Evolutionary conservation across 306 rosid species (phyloP).

Genomic region (Begonia masoniana): DNA sequence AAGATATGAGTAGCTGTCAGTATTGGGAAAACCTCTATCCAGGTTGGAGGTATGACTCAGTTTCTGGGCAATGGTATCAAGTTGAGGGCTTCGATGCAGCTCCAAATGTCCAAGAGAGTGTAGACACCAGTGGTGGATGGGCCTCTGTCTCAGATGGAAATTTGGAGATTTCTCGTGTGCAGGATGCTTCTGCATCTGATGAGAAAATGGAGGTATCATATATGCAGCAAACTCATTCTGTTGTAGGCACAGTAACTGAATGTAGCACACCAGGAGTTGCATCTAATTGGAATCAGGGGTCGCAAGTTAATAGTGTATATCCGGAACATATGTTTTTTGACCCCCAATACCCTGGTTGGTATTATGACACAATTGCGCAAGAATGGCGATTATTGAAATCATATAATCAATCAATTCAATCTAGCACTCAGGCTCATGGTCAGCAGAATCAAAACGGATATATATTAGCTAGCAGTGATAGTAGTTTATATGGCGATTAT

Average conservation of each 20-base stretch:
- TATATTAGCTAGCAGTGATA: conserved; percentile 14
- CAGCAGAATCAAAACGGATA: conserved; percentile 37
- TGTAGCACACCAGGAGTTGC: conserved; percentile 33
- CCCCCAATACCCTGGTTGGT: conserved; percentile 78
- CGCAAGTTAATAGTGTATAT: conserved; percentile 48
- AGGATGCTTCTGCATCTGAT: too few relatives aligned
- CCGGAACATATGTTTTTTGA: conserved; percentile 69
- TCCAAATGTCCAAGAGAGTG: conserved; percentile 18
- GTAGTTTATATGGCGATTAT: conserved; percentile 19
- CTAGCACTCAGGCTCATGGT: conserved; percentile 23
- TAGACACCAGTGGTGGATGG: conserved; percentile 25
- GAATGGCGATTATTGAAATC: conserved; percentile 62
- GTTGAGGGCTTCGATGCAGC: conserved; percentile 27
- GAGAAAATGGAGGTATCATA: conserved; percentile 29
- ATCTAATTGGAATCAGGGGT: conserved; percentile 33
- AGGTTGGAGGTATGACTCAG: conserved; percentile 62
- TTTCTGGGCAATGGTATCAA: conserved; percentile 68
- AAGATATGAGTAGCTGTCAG: conserved; percentile 44
- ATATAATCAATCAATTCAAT: conserved; percentile 34
- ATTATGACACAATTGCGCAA: conserved; percentile 55
- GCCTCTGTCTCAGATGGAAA: conserved; percentile 20
- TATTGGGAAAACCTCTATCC: conserved; percentile 73
- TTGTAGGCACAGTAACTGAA: conserved; percentile 37
- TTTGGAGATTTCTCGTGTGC: too few relatives aligned
- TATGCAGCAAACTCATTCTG: conserved; percentile 42